Conservation (phyloP, 2,329 filamentous ascomycete genomes). For the Aureobasidium sp. region DNA sequence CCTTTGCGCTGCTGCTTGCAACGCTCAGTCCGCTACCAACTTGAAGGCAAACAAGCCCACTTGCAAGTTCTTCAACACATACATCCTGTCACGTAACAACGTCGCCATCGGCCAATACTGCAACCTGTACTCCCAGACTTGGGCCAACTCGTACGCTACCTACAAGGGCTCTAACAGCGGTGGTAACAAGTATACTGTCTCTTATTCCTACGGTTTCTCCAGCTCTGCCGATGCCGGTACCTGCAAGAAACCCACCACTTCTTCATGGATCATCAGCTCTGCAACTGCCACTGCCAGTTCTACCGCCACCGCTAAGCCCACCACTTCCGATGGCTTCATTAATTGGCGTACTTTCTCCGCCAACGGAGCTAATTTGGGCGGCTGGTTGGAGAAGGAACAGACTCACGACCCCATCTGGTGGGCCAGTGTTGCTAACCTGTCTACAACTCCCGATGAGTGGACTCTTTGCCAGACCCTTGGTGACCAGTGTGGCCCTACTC, state of each 20-base stretch:
- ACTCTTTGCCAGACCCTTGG: slow-evolving; percentile 36
- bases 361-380: slow-evolving; percentile 34
- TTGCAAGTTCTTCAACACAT: slow-evolving; percentile 29
- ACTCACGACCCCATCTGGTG: slow-evolving; percentile 30
- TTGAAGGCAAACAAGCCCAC: slow-evolving; percentile 22
- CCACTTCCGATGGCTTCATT: slow-evolving; percentile 23
- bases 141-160: slow-evolving; percentile 27
- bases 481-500: slow-evolving; percentile 31
- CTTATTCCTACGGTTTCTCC: slow-evolving; percentile 24
- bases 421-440: slow-evolving; percentile 27
- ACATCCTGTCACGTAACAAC: slow-evolving; percentile 24
- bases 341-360: slow-evolving; percentile 29
- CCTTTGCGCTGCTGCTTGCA: slow-evolving; percentile 34
- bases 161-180: slow-evolving; percentile 26
- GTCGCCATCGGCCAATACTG: slow-evolving; percentile 32
- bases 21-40: slow-evolving; percentile 26
- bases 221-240: slow-evolving; percentile 24
- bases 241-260: slow-evolving; percentile 20
- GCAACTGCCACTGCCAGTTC: slow-evolving; percentile 13
- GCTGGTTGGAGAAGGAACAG: slow-evolving; percentile 39
- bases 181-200: slow-evolving; percentile 24
- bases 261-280: slow-evolving; percentile 18
- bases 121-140: slow-evolving; percentile 28
- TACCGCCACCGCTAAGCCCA: slow-evolving; percentile 9
- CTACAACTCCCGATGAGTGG: slow-evolving; percentile 38